A percentile compares a stretch with the other conserved stretches of the same genome.
Evolutionary conservation across 2,329 filamentous ascomycete genomes (phyloP).

Genomic region (Trichoderma endophyticum): DNA sequence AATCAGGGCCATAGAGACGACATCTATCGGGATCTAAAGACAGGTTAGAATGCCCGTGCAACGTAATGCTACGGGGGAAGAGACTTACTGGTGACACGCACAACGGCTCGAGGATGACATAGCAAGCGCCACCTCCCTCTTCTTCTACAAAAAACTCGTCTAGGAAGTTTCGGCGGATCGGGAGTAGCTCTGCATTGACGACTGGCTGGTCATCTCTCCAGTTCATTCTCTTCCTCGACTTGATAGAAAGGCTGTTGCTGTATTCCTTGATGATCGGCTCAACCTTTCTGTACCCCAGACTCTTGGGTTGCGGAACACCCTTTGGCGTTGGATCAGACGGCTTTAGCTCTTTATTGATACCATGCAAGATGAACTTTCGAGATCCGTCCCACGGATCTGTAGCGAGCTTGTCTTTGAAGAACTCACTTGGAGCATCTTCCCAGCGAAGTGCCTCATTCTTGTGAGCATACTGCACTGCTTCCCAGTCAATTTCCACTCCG

Average conservation of each 20-base stretch:
- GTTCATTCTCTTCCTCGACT: conserved; percentile 45
- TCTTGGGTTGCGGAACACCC: conserved; percentile 46
- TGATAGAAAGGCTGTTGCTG: conserved; percentile 71
- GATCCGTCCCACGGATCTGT: conserved; percentile 60
- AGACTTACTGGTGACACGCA: conserved; percentile 68
- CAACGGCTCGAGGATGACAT: conserved; percentile 73
- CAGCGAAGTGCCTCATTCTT: conserved; percentile 36
- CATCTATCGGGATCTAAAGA: conserved; percentile 59
- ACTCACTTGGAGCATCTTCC: conserved; percentile 43
- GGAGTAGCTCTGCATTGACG: conserved; percentile 68
- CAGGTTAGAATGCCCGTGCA: accelerated
- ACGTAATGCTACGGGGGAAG: no score
- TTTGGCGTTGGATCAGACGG: conserved; percentile 64
- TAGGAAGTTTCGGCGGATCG: conserved; percentile 78
- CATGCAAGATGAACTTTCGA: conserved; percentile 56
- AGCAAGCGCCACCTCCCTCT: conserved; percentile 49
- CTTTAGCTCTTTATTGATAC: conserved; percentile 55
- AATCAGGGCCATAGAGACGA: conserved; percentile 70
- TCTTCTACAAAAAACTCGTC: conserved; percentile 61
- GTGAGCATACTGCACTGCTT: conserved; percentile 44
- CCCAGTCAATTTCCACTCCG: conserved; percentile 55
- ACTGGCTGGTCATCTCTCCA: conserved; percentile 77
- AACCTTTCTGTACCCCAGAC: conserved; percentile 40
- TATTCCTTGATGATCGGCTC: conserved; percentile 74
- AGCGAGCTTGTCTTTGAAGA: conserved; percentile 53